Base-by-base conservation (phyloP, 805 yeast genomes). In the Dipodascus geniculatus region DNA sequence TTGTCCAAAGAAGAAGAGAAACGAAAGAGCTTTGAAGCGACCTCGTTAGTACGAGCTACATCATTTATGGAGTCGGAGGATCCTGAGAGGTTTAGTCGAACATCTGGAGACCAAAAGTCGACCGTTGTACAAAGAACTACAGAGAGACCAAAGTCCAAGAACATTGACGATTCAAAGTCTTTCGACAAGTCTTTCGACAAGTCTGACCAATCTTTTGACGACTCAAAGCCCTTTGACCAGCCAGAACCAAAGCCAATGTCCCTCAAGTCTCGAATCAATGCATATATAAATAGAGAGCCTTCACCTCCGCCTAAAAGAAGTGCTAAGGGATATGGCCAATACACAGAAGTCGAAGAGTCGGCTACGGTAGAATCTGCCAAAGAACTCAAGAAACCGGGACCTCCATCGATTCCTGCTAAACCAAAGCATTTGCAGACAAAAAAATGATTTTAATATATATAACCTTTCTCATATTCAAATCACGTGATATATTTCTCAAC, bases 251-350 rank as follows among this genome's bases (percentile, higher is more conserved):
- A 6, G 33, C 48, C 56, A 61, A 71, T 56, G 63, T 63, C 63
- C 57, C 67, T 64, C 53, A 74, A 59, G 63, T 65, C 62, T 63
- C 64, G 72, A 28, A 66, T 69, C 23, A 64, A 67, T 31, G 57
- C 58, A 38, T 63, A 66, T 33, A 58, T 69, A 42, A 59, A 60
- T 53, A 58, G 65, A 22, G 51, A 59, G 19, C 59, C 62, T 11
- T 62, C 65, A 48, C 76, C 78, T 11, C 77, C 77, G 2, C 69
- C 77, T 0, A 64, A 69, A 17, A 82, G 78, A 60, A 81, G 91
- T 0, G 96, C 96, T 0, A 67, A 74, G 3, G 96, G 96, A 0
- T 88, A 89, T 66, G 96, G 96, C 4, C 79, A 80, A 63, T 86
- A 77, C 63, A 81, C 90, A 0, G 83, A 76, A 50, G 57, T 31